Evolutionary conservation across 2,329 filamentous ascomycete species (phyloP), one percentile per base, ranked within the genome.

Genomic region (Epichloe festucae): DNA sequence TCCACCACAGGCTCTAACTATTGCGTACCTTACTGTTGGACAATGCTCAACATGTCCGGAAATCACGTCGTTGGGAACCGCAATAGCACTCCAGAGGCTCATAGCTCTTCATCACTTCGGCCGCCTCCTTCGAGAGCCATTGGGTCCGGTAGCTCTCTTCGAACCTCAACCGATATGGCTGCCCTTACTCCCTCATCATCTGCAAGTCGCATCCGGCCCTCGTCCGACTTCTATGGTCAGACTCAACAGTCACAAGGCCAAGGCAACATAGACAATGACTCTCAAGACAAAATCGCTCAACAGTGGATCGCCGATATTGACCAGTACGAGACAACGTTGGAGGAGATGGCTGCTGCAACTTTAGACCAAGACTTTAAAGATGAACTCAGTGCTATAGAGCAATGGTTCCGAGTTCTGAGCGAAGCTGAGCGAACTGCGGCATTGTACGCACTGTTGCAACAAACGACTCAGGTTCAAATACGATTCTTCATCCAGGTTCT

Each of bases 221-320:
- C 90, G 27, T 97, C 93, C 19, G 93, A 98, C 66, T 89, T 97
- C 68, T 95, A 91, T 68, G 90, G 87, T 57, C 87, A 86, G 62
- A 72, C 78, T 43, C 81, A 87, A 62, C 78, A 84, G 65, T 77
- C 77, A 56, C 82, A 81, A 61, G 78, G 75, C 61, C 84, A 87
- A 54, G 79, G 75, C 58, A 82, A 78, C 60, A 71, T 79, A 19
- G 90, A 96, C 51, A 69, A 72, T 56, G 93, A 97, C 68, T 82
- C 86, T 10, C 84, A 93, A 67, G 93, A 97, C 67, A 91, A 90
- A 70, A 87, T 91, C 57, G 89, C 91, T 48, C 90, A 96, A 73
- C 90, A 98, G 70, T 98, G 93, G 93, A 91, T 98, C 62, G 89
- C 91, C 52, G 93, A 98, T 63, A 97, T 98, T 60, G 93, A 98